Evolutionary conservation across 371 early-diverging fungal genomes (phyloP), one percentile per base, ranked within the genome.

Genomic region (Circinella minor): DNA sequence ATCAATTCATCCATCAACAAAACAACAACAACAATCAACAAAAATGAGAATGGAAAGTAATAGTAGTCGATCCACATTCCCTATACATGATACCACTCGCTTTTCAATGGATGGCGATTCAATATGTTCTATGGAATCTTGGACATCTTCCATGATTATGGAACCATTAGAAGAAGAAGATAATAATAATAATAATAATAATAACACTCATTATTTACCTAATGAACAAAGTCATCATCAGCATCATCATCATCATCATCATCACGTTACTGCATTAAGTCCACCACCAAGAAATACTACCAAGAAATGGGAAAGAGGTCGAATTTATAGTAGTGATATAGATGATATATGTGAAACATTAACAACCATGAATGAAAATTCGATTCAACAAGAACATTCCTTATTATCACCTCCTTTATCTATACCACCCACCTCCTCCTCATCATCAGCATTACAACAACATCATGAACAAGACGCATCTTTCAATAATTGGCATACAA

Each of bases 281-380:
- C 69, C 69, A 17, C 69, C 69, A 43, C 69, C 69, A 11, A 36
- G 63, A 17, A 55, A 39, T 51, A 20, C 17, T 46, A 34, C 13
- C 48, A 67, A 34, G 18, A 59, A 43, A 18, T 57, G 36, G 15
- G 36, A 63, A 3, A 49, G 64, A 46, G 55, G 46, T 13, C 38
- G 20, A 15, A 20, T 27, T 27, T 17, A 14, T 27, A 55, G 63
- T 46, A 20, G 36, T 46, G 57, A 36, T 34, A n/a, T 46, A 18
- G 36, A 48, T 18, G 68, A 65, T 38, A 39, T 20, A 11, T 65
- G 60, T 34, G 59, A 70, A 54, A 43, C 63, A 38, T 63, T 63
- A 46, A 36, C 62, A n/a, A 14, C 51, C 39, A 11, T 55, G 36
- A 37, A 51, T 3, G 14, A 14, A 27, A 27, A 36, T 47, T 11